Evolutionary conservation across 1,139 yeast species (phyloP), one percentile per base, ranked within the genome.

Genomic region (Hanseniaspora uvarum): DNA sequence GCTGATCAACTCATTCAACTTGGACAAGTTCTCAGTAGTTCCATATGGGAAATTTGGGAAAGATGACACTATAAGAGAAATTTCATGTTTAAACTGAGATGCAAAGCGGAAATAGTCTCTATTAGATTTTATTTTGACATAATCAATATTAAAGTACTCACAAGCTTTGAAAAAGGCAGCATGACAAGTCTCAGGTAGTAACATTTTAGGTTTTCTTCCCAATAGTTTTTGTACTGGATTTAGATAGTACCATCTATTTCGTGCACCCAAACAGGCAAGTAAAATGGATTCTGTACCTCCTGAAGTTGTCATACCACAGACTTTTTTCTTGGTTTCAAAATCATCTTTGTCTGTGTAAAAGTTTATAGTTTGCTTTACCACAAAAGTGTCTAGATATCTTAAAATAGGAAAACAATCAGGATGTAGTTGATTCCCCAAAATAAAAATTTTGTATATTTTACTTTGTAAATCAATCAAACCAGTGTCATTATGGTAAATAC

Each of bases 1-100:
- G 24, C 74, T 60, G 0, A 95, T 96, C 23, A 92, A 63, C 28
- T 75, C 65, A 8, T 94, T 80, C 46, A 92, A 74, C 1, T 76
- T 79, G 58, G 78, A 83, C 56, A 92, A 88, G 62, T 89, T 92
- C 68, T 92, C 98, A 57, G 87, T 81, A 40, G 92, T 84, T 26
- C 98, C 98, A 65, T 92, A 97, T 2, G 98, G 97, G 68, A 81
- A 92, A 70, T 89, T 92, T 39, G 98, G 97, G 4, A 96, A 96
- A 0, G 96, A 88, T 0, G 97, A 97, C 11, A 82, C 87, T 43
- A 92, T 69, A 45, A 92, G 71, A 5, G 86, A 85, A 5, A 47
- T 30, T 7, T 40, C 26, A 5, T 40, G 26, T 0, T 97, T 92
- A 67, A 89, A 88, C 6, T 71, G 67, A 62, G 84, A 87, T 58